Conservation (phyloP, 2,329 filamentous ascomycete genomes). For the Colletotrichum sojae region DNA sequence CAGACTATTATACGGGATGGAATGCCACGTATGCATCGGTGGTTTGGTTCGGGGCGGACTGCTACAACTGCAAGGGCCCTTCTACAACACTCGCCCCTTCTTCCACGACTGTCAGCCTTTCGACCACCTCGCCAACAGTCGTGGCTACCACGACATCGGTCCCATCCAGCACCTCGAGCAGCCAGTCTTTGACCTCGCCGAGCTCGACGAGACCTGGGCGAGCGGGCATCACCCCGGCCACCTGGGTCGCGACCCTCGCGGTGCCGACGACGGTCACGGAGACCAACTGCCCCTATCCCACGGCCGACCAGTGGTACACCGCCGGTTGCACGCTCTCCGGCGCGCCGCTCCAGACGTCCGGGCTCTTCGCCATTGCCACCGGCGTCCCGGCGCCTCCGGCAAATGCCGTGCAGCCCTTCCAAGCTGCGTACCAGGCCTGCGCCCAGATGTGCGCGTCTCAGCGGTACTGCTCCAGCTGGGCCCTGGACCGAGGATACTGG, state of each 20-base stretch:
- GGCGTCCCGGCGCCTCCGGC: constrained; percentile 14
- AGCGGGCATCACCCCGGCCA: constrained; percentile 4
- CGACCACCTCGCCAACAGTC: neutral
- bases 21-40: neutral
- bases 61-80: constrained; percentile 2
- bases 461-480: constrained; percentile 21
- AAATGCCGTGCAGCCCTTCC: constrained; percentile 6
- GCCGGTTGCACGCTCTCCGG: constrained; percentile 31
- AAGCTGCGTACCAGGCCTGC: constrained; percentile 23
- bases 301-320: constrained; percentile 17
- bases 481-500: constrained; percentile 26
- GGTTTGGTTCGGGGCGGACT: neutral
- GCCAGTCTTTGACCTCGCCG: neutral
- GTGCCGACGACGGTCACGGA: constrained; percentile 14
- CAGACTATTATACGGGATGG: neutral
- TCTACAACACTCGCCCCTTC: neutral
- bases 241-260: neutral
- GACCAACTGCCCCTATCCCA: constrained; percentile 16
- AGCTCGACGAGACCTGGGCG: constrained; percentile 9
- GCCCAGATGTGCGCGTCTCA: constrained; percentile 26
- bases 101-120: neutral
- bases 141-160: neutral
- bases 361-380: constrained; percentile 16
- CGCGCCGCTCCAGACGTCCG: constrained; percentile 13
- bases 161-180: neutral